Percentiles rank a stretch among this genome's conserved stretches.
Evolutionary conservation across 2,329 filamentous ascomycete genomes (phyloP).

Genomic region (Orbilia ellipsospora): DNA sequence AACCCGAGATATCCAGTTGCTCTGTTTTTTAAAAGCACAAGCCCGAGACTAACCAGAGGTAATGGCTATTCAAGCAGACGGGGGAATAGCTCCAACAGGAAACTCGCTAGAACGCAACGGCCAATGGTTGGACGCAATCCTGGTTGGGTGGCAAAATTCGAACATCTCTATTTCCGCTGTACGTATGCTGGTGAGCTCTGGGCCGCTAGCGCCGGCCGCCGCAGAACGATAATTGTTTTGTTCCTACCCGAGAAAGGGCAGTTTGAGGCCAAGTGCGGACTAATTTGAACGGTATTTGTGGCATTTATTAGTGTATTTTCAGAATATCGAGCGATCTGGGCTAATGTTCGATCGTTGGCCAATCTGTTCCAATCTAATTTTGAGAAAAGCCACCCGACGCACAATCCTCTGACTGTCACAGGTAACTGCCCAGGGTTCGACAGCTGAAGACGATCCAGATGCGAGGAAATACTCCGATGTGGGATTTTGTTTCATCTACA

Average conservation of each 20-base stretch:
- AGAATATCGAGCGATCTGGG: conserved; percentile 6
- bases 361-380: conserved; percentile 33
- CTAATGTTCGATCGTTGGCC: conserved; percentile 15
- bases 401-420: conserved; percentile 47
- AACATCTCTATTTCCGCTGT: neutral
- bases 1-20: neutral
- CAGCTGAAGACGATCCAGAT: conserved; percentile 35
- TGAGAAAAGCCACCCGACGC: conserved; percentile 48
- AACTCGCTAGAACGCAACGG: conserved; percentile 10
- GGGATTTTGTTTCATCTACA: conserved; percentile 22
- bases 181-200: conserved; percentile 3
- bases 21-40: conserved; percentile 6
- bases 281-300: neutral
- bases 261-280: neutral
- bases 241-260: neutral
- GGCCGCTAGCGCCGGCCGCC: conserved; percentile 1
- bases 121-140: neutral
- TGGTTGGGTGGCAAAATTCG: neutral
- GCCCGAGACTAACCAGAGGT: neutral
- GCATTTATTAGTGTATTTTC: neutral
- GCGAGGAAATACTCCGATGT: conserved; percentile 43
- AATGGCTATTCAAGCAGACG: neutral
- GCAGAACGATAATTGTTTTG: neutral
- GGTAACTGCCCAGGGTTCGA: conserved; percentile 36
- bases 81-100: conserved; percentile 18